phyloP scores from a whole-genome alignment of 2,329 filamentous ascomycete genomes.

The Neospermospora avenae region DNA sequence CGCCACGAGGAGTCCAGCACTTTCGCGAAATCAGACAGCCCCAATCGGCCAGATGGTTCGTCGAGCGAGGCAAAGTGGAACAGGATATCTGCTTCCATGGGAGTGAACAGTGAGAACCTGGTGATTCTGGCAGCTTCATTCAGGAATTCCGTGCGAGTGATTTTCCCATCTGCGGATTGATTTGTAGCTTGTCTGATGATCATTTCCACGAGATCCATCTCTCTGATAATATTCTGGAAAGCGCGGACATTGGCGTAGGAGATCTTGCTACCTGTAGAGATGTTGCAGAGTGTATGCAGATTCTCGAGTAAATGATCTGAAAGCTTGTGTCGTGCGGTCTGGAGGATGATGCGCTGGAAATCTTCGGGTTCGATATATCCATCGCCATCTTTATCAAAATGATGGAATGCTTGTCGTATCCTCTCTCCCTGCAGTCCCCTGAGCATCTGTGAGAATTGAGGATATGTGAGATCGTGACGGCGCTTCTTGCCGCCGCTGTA shows the following conservation, averaged over 20 bases:
- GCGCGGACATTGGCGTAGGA: conserved; percentile 97
- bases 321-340: conserved; percentile 92
- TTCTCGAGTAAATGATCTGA: conserved; percentile 93
- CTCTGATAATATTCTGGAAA: conserved; percentile 95
- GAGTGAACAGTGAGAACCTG: conserved; percentile 92
- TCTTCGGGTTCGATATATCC: conserved; percentile 95
- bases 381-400: conserved; percentile 86
- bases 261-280: conserved; percentile 85
- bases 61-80: conserved; percentile 97
- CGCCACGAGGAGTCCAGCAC: conserved; percentile 94
- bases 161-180: conserved; percentile 85
- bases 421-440: conserved; percentile 93
- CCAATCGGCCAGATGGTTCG: conserved; percentile 79
- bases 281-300: conserved; percentile 90
- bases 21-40: conserved; percentile 83
- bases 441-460: conserved; percentile 97
- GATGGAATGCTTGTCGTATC: conserved; percentile 90
- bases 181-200: conserved; percentile 83
- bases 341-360: conserved; percentile 93
- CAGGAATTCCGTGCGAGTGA: conserved; percentile 89
- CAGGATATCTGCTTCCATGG: conserved; percentile 97
- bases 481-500: conserved; percentile 88
- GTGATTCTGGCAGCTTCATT: conserved; percentile 90
- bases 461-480: conserved; percentile 88
- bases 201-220: conserved; percentile 96